Base-by-base conservation (phyloP, 805 yeast species). In the Debaryomyces hansenii region DNA sequence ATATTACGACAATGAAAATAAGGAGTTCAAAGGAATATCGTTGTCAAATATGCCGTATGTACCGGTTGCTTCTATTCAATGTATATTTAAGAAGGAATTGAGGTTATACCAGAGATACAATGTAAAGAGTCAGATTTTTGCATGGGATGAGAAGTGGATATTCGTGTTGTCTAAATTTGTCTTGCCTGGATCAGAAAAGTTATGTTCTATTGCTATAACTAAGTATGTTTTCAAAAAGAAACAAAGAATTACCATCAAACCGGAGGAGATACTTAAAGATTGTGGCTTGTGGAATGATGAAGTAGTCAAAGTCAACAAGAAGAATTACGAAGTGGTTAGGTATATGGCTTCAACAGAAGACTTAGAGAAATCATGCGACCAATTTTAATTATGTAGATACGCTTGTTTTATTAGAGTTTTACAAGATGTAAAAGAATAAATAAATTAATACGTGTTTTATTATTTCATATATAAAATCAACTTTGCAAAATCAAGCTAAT, bases 121-220 rank as follows among this genome's bases (percentile, higher is more conserved):
- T 3, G 72, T 91, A 18, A 69, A 71, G 31, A 77, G 86, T 2
- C 70, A 80, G 33, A 75, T 91, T 15, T 61, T 87, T 5, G 85
- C 92, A 6, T 90, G 96, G 96, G 94, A 88, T 66, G 73, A 79
- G 29, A 91, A 90, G 64, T 90, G 97, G 96, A 56, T 91, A 11
- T 90, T 82, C 59, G 77, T 88, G 10, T 52, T 86, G 20, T 79
- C 86, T 36, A 76, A 80, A 56, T 89, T 90, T 58, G 77, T 75
- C 10, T 69, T 74, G 46, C 62, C 66, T 5, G 51, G 47, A n/a
- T 52, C 51, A 20, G 58, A 57, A 35, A 61, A 66, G 34, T 55
- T 56, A 28, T 77, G 82, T 55, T 82, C 90, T 0, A 67, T 82
- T 16, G 81, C 85, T 1, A 61, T 90, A 20, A 85, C 96, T 8